Conservation (phyloP, 202 grass and related monocot genomes). For the Cymbopogon flexuosus region DNA sequence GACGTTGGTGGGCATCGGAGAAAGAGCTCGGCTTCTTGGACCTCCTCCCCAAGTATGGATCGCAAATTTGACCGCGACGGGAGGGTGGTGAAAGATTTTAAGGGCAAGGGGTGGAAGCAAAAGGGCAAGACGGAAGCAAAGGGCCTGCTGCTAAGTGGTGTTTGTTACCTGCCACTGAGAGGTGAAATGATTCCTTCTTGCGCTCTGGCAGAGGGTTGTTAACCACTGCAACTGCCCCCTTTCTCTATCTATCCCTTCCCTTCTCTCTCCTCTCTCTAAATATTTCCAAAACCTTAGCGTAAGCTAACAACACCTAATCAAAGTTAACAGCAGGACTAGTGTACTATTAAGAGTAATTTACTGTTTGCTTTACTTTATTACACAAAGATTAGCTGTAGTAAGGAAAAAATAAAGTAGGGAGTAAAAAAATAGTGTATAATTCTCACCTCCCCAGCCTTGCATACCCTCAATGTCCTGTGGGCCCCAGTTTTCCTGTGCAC, state of each 20-base stretch:
- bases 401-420: slow-evolving; percentile 38
- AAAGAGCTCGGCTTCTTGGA: slow-evolving; percentile 12
- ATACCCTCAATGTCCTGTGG: slow-evolving; percentile 43
- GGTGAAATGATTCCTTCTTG: slow-evolving; percentile 64
- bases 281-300: slow-evolving; percentile 47
- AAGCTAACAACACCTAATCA: slow-evolving; percentile 42
- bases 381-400: slow-evolving; percentile 46
- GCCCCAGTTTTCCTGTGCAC: slow-evolving; percentile 15
- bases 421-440: slow-evolving; percentile 35
- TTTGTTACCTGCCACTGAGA: slow-evolving; percentile 61
- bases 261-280: background rate
- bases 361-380: slow-evolving; percentile 52
- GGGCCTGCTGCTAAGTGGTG: slow-evolving; percentile 19
- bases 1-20: slow-evolving; percentile 6
- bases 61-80: slow-evolving; percentile 44
- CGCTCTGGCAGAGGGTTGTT: slow-evolving; percentile 52
- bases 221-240: slow-evolving; percentile 41
- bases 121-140: slow-evolving; percentile 24
- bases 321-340: slow-evolving; percentile 39
- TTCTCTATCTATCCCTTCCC: background rate
- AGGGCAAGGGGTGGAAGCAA: slow-evolving; percentile 41
- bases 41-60: slow-evolving; percentile 20
- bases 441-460: slow-evolving; percentile 38
- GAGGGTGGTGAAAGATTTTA: slow-evolving; percentile 49
- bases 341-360: slow-evolving; percentile 43